phyloP scores from a whole-genome alignment of 2,329 filamentous ascomycete species.

The Cryphonectria naterciae region DNA sequence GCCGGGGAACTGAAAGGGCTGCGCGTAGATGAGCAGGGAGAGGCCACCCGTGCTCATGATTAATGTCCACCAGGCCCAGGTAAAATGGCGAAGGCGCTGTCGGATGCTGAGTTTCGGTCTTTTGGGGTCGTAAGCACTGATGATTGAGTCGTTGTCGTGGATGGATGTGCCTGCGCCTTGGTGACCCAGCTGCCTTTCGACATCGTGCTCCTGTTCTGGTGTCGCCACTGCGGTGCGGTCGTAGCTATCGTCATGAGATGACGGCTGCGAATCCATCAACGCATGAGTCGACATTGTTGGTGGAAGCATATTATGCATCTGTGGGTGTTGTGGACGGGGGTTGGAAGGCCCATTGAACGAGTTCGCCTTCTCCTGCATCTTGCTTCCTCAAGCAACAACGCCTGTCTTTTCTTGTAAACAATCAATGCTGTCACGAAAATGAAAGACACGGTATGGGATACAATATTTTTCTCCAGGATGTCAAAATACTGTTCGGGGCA shows the following conservation, averaged over 20 bases:
- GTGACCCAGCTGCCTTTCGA: conserved; percentile 19
- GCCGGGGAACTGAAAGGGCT: conserved; percentile 68
- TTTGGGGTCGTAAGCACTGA: conserved; percentile 32
- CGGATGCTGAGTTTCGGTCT: conserved; percentile 46
- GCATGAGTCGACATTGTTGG: not conserved
- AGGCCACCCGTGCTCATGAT: conserved; percentile 78
- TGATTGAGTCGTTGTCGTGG: not conserved
- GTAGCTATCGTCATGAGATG: conserved; percentile 3
- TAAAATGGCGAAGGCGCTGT: conserved; percentile 61
- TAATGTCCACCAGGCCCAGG: conserved; percentile 74
- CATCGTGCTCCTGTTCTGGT: conserved; percentile 19
- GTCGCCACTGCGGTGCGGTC: conserved; percentile 26
- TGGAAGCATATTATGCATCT: conserved; percentile 4
- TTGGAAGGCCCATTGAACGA: not conserved
- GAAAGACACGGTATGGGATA: not conserved
- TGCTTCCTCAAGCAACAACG: not conserved
- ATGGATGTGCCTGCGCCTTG: not conserved
- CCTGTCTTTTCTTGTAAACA: not conserved
- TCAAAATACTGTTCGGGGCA: not conserved
- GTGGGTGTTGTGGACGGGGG: conserved; percentile 4
- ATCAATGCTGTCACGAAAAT: not conserved
- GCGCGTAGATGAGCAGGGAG: conserved; percentile 63
- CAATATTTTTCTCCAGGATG: not conserved
- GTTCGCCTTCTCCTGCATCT: conserved; percentile 12
- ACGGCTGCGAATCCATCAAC: not conserved